phyloP scores from a whole-genome alignment of 176 grass and related monocot species.

The Bonia amplexicaulis region DNA sequence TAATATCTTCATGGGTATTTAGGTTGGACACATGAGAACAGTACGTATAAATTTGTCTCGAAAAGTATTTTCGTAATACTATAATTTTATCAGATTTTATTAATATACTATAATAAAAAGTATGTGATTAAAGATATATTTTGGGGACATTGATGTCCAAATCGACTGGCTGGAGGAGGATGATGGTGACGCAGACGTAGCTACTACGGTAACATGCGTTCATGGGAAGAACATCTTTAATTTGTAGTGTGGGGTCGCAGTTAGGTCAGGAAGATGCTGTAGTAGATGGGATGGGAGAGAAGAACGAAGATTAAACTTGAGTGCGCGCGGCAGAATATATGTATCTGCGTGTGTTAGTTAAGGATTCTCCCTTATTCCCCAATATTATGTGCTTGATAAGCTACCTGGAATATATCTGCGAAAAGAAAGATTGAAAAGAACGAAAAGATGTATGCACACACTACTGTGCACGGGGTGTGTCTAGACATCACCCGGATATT shows the following conservation, averaged over 20 bases:
- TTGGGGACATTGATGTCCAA: too few relatives aligned
- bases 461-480: neutral
- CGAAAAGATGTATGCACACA: neutral
- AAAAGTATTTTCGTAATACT: too few relatives aligned
- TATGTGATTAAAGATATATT: too few relatives aligned
- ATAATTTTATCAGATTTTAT: too few relatives aligned
- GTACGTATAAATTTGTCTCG: too few relatives aligned
- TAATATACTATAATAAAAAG: too few relatives aligned
- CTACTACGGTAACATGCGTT: too few relatives aligned
- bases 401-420: conserved; percentile 45
- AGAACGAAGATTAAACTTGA: conserved; percentile 13
- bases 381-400: conserved; percentile 42
- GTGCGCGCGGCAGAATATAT: conserved; percentile 30
- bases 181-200: neutral
- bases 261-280: conserved; percentile 38
- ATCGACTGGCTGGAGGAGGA: too few relatives aligned
- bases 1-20: too few relatives aligned
- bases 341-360: neutral
- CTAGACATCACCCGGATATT: too few relatives aligned
- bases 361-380: conserved; percentile 17
- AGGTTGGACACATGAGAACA: too few relatives aligned
- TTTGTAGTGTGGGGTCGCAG: conserved; percentile 13
- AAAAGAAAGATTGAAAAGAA: conserved; percentile 11
- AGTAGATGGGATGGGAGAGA: neutral
- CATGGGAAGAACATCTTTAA: neutral